Evolutionary conservation across 1,284 basidiomycete genomes (phyloP).

Genomic region (Austroboletus niveus): DNA sequence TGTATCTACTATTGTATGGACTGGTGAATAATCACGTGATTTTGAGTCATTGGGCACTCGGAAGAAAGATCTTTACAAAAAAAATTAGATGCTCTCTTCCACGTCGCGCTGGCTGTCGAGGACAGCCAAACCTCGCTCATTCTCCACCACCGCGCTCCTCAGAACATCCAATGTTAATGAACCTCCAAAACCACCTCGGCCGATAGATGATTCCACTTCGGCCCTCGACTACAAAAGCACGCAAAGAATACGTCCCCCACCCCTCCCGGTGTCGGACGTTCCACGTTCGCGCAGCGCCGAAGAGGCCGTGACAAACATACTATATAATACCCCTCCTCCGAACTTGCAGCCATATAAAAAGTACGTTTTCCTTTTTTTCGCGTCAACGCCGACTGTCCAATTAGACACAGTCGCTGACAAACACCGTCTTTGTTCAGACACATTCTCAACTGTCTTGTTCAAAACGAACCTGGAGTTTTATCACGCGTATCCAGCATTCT

Average conservation of each 20-base stretch:
- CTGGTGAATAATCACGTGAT: background rate
- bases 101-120: constrained; percentile 20
- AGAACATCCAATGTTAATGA: constrained; percentile 18
- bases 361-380: constrained; percentile 42
- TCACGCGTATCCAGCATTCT: constrained; percentile 97
- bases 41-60: background rate
- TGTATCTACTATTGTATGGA: no score
- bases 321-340: constrained; percentile 95
- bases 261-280: constrained; percentile 71
- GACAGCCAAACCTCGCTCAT: constrained; percentile 13
- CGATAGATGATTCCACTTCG: constrained; percentile 87
- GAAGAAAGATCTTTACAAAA: background rate
- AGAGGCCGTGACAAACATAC: constrained; percentile 92
- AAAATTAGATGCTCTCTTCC: constrained; percentile 14
- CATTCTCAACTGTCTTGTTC: constrained; percentile 96
- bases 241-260: constrained; percentile 72
- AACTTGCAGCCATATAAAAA: constrained; percentile 93
- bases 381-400: background rate
- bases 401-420: constrained; percentile 5
- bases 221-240: constrained; percentile 91
- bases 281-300: constrained; percentile 80
- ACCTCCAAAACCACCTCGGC: constrained; percentile 55
- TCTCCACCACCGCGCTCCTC: constrained; percentile 14
- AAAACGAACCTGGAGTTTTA: constrained; percentile 98
- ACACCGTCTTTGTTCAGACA: constrained; percentile 55